These are phyloP conservation scores for Flaveria brownii DNA, from an alignment of 129 eudicot species.

Conservation along the genomic window DNA sequence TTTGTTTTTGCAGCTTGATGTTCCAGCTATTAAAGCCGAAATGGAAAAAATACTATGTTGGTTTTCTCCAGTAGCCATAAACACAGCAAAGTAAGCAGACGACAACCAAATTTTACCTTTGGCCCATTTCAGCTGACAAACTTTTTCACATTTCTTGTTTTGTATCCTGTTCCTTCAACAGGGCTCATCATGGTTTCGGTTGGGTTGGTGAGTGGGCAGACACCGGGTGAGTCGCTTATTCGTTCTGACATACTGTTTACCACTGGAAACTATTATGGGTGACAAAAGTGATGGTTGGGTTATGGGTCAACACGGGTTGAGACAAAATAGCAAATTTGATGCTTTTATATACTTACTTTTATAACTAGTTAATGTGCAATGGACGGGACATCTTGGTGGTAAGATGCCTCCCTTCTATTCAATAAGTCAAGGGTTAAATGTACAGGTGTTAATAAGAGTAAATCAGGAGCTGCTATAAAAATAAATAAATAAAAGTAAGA, in stretches of 20 bases:
- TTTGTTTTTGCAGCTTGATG: constrained; percentile 50
- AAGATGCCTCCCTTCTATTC: no score
- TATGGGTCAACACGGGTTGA: not conserved
- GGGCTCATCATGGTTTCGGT: constrained; percentile 96
- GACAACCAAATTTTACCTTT: not conserved
- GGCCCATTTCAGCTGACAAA: not conserved
- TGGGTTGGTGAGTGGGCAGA: constrained; percentile 98
- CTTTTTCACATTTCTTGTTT: constrained; percentile 7
- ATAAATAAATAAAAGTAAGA: no score
- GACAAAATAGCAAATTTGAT: not conserved
- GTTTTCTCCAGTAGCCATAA: constrained; percentile 80
- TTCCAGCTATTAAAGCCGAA: constrained; percentile 66
- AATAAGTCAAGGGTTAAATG: no score
- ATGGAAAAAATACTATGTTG: constrained; percentile 85
- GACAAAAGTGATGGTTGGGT: constrained; percentile 5
- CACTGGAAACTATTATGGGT: not conserved
- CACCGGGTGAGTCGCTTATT: constrained; percentile 56
- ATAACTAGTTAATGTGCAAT: no score
- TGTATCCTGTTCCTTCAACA: constrained; percentile 22
- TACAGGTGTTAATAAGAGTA: no score
- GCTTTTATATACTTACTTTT: not conserved
- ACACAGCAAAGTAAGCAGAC: constrained; percentile 70
- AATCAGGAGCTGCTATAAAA: no score
- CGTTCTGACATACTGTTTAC: not conserved
- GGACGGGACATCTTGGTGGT: no score